Evolutionary conservation across 2,329 filamentous ascomycete species (phyloP).

Genomic region (Aspergillus pseudoviridinutans): DNA sequence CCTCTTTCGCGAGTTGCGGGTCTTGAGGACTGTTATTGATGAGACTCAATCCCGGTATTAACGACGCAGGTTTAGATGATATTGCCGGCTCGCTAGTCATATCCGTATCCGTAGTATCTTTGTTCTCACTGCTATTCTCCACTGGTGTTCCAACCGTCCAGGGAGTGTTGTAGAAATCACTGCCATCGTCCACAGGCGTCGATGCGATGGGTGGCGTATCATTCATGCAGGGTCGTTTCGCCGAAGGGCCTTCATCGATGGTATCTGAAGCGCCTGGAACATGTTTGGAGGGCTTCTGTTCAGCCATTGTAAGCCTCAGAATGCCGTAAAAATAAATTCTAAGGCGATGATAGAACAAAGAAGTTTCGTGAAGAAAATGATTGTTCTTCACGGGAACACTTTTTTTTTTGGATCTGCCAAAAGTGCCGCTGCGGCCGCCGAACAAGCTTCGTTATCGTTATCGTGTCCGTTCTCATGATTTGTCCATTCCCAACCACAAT

Average conservation of each 20-base stretch:
- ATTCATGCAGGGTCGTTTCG: constrained; percentile 24
- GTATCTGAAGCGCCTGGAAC: constrained; percentile 10
- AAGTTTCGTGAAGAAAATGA: constrained; percentile 2
- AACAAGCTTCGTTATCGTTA: constrained; percentile 27
- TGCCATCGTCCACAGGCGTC: constrained; percentile 34
- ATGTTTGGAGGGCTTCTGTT: constrained; percentile 12
- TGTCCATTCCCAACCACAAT: background rate
- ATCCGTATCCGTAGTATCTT: constrained; percentile 1
- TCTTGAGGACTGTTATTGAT: constrained; percentile 22
- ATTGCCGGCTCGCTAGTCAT: constrained; percentile 11
- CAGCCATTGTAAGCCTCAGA: constrained; percentile 21
- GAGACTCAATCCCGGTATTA: constrained; percentile 37
- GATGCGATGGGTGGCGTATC: constrained; percentile 28
- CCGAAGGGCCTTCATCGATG: constrained; percentile 18
- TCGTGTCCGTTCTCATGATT: constrained; percentile 9
- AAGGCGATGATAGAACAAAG: constrained; percentile 8
- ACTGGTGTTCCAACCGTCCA: constrained; percentile 27
- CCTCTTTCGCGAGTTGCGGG: constrained; percentile 7
- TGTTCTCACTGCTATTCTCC: constrained; percentile 2
- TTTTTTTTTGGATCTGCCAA: constrained; percentile 24
- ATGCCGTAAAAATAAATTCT: background rate
- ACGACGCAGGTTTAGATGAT: constrained; percentile 15
- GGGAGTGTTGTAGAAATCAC: constrained; percentile 42
- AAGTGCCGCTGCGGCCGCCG: constrained; percentile 25
- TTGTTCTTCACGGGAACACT: constrained; percentile 12